Evolutionary conservation across 129 eudicot genomes (phyloP), one percentile per base, ranked within the genome.

Genomic region (Mikania micrantha): DNA sequence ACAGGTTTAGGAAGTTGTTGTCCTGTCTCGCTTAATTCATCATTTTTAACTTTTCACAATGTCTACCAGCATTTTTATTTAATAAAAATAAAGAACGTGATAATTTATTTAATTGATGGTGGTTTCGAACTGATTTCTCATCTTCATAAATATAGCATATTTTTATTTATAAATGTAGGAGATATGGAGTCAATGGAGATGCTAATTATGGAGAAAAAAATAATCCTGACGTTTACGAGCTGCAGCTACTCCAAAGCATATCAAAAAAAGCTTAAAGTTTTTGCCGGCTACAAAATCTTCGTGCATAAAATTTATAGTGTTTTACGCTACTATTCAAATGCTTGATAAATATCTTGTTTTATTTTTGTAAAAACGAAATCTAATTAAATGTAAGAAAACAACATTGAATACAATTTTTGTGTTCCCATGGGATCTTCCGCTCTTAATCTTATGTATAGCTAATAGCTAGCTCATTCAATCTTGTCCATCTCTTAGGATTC

Each of bases 101-200:
- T n/a, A n/a, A n/a, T n/a, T n/a, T n/a, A n/a, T n/a, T n/a, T n/a
- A n/a, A n/a, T n/a, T n/a, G n/a, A n/a, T n/a, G n/a, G n/a, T n/a
- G n/a, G n/a, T n/a, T n/a, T n/a, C n/a, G n/a, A n/a, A n/a, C n/a
- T n/a, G n/a, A n/a, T n/a, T n/a, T n/a, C n/a, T n/a, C n/a, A n/a
- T n/a, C n/a, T n/a, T n/a, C n/a, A n/a, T n/a, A n/a, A n/a, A n/a
- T n/a, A n/a, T n/a, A n/a, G n/a, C n/a, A n/a, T n/a, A n/a, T n/a
- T n/a, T 28, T 31, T 21, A 10, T 57, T 27, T 34, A 10, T 34
- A 35, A 52, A 42, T 6, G 24, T 17, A 74, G 78, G 73, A n/a
- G 66, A 74, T n/a, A 65, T 74, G 73, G 54, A 73, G 44, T 73
- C 77, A 3, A 39, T 73, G 71, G 78, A 74, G 78, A 74, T 74